Conservation (phyloP, 768 basidiomycete genomes). For the Chlorophyllum brunneum region DNA sequence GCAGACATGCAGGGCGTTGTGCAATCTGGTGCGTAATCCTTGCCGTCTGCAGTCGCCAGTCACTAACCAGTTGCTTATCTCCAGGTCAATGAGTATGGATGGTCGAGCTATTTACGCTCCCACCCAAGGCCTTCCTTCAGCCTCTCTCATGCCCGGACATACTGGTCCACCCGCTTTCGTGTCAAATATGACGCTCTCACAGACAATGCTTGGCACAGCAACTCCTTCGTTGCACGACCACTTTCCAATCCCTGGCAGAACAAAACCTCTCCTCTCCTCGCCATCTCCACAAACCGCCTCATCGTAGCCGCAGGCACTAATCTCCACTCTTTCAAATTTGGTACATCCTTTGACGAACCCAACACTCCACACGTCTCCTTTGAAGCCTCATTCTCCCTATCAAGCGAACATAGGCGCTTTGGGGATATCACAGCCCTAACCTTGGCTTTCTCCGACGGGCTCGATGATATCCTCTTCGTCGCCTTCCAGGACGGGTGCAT, state of each 20-base stretch:
- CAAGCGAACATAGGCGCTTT: conserved; percentile 25
- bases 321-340: conserved; percentile 58
- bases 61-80: not conserved
- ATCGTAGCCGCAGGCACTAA: conserved; percentile 56
- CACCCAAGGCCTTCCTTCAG: conserved; percentile 56
- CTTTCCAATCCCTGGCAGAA: conserved; percentile 55
- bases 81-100: conserved; percentile 62
- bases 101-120: conserved; percentile 45
- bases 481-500: conserved; percentile 59
- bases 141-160: conserved; percentile 35
- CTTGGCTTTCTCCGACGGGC: conserved; percentile 41
- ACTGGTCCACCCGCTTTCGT: conserved; percentile 41
- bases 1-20: conserved; percentile 33
- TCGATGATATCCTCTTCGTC: conserved; percentile 44
- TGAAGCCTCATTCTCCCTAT: conserved; percentile 44
- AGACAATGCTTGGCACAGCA: conserved; percentile 50
- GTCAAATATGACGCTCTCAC: conserved; percentile 49
- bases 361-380: conserved; percentile 40
- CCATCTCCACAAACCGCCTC: conserved; percentile 51
- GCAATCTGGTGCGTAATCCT: conserved; percentile 39
- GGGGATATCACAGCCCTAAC: conserved; percentile 55
- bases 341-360: conserved; percentile 16
- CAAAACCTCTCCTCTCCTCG: conserved; percentile 53
- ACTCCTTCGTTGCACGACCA: conserved; percentile 58
- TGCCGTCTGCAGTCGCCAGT: conserved; percentile 3